Evolutionary conservation across 2,329 filamentous ascomycete genomes (phyloP), one percentile per base, ranked within the genome.

Genomic region (Sphaerulina vaccinii): DNA sequence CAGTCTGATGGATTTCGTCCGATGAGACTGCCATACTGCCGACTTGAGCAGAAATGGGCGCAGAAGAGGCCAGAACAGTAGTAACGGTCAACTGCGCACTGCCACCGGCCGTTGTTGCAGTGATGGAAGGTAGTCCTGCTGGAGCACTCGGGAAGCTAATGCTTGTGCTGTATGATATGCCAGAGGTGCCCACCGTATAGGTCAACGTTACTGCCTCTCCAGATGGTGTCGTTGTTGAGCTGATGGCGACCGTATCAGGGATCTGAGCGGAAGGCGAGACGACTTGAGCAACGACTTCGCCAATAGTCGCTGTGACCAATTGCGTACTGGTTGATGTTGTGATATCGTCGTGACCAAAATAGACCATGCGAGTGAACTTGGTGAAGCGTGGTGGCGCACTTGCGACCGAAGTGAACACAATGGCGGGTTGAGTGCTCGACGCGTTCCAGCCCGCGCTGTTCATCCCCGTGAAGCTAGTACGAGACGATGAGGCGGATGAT

Each of bases 361-460:
- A 65, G 42, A 60, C 56, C 24, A 59, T 56, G 18, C 57, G 52
- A 3, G 59, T 66, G 24, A 61, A 49, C 3, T 58, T 65, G 13
- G 59, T 54, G 9, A 61, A 57, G 3, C 43, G 51, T 23, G 51
- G 46, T 19, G 44, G 29, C 11, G 52, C 42, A 5, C 37, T 45
- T 16, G 33, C 52, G 24, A 18, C 22, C 18, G 9, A 16, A 16
- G 35, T 41, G 8, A 54, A 36, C 16, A 42, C 40, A 18, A 32
- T 33, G 10, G 33, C 15, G 11, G 23, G 15, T 33, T 41, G 46
- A 50, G 39, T 49, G 39, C 37, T 56, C 10, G 62, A 54, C 19
- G 44, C 48, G 41, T 67, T 67, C 65, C 65, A 67, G 4, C 65
- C 65, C 6, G 50, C 54, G 21, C 56, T 54, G 8, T 62, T 62